Conservation (phyloP, 1,284 basidiomycete genomes). For the Malassezia slooffiae region DNA sequence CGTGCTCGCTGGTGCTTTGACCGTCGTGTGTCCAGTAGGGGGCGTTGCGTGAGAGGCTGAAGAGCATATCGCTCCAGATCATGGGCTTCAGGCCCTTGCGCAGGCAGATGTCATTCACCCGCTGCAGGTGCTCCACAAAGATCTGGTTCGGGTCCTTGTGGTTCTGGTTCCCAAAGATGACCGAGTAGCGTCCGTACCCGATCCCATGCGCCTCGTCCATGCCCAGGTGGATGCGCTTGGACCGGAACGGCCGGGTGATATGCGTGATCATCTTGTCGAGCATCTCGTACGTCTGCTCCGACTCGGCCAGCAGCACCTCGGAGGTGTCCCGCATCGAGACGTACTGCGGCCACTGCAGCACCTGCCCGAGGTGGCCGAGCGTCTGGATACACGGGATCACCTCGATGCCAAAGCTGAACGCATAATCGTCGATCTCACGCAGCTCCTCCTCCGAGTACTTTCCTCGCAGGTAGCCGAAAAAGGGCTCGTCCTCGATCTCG, state of each 20-base stretch:
- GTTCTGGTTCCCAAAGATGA: slow-evolving; percentile 37
- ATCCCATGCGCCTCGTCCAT: slow-evolving; percentile 46
- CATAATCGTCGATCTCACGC: slow-evolving; percentile 46
- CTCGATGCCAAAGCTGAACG: slow-evolving; percentile 27
- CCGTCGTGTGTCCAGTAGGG: no score
- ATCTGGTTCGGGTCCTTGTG: slow-evolving; percentile 41
- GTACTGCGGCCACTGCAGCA: slow-evolving; percentile 48
- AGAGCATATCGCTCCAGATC: slow-evolving; percentile 48
- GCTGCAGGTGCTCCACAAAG: slow-evolving; percentile 29
- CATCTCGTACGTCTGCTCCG: slow-evolving; percentile 41
- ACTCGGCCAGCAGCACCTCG: slow-evolving; percentile 46
- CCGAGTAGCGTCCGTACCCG: slow-evolving; percentile 44
- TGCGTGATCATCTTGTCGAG: slow-evolving; percentile 39
- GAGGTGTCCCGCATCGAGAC: slow-evolving; percentile 44
- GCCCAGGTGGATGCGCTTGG: slow-evolving; percentile 36
- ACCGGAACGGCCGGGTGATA: slow-evolving; percentile 40
- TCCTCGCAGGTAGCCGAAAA: slow-evolving; percentile 47
- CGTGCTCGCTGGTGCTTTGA: no score
- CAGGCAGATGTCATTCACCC: slow-evolving; percentile 44
- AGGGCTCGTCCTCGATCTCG: slow-evolving; percentile 45
- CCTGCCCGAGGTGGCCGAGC: slow-evolving; percentile 48
- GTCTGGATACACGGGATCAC: slow-evolving; percentile 46
- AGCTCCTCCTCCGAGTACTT: slow-evolving; percentile 37
- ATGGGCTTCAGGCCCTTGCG: slow-evolving; percentile 36
- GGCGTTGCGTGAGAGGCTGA: slow-evolving; percentile 45